A percentile compares a stretch with the other conserved stretches of the same genome.
phyloP scores from a whole-genome alignment of 2,329 filamentous ascomycete species.

The Penicillium verrucosum region DNA sequence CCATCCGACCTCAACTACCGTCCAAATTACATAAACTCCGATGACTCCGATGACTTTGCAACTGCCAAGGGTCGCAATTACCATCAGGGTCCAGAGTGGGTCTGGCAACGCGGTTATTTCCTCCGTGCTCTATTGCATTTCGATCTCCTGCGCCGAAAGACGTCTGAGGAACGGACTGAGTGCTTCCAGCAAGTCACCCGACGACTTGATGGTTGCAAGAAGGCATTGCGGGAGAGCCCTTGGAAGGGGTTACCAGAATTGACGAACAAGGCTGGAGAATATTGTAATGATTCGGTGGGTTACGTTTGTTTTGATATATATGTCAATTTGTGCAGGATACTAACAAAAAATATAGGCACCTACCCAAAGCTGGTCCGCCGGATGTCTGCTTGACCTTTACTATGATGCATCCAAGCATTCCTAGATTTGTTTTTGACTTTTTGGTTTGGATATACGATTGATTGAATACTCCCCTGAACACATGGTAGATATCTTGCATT shows the following conservation, averaged over 20 bases:
- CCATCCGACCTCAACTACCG: constrained; percentile 89
- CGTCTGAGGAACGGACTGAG: constrained; percentile 69
- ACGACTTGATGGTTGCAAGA: constrained; percentile 77
- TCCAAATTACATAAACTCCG: constrained; percentile 90
- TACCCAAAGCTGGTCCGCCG: constrained; percentile 94
- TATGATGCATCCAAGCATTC: constrained; percentile 69
- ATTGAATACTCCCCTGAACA: neutral
- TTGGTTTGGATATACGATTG: neutral
- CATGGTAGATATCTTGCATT: constrained; percentile 1
- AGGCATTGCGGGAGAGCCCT: constrained; percentile 71
- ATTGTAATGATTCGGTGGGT: constrained; percentile 82
- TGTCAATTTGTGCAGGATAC: constrained; percentile 9
- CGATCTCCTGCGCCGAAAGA: constrained; percentile 70
- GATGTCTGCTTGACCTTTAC: constrained; percentile 91
- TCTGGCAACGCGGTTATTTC: constrained; percentile 97
- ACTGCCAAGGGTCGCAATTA: constrained; percentile 96
- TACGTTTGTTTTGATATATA: neutral
- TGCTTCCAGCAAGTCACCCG: constrained; percentile 92
- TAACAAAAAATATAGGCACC: constrained; percentile 60
- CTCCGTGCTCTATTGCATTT: constrained; percentile 87
- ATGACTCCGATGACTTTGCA: constrained; percentile 86
- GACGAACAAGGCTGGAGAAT: constrained; percentile 82
- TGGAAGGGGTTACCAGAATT: constrained; percentile 94
- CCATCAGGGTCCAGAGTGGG: constrained; percentile 96
- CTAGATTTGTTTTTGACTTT: constrained; percentile 8